phyloP scores from a whole-genome alignment of 2,329 filamentous ascomycete species.

The Blumeria graminis region DNA sequence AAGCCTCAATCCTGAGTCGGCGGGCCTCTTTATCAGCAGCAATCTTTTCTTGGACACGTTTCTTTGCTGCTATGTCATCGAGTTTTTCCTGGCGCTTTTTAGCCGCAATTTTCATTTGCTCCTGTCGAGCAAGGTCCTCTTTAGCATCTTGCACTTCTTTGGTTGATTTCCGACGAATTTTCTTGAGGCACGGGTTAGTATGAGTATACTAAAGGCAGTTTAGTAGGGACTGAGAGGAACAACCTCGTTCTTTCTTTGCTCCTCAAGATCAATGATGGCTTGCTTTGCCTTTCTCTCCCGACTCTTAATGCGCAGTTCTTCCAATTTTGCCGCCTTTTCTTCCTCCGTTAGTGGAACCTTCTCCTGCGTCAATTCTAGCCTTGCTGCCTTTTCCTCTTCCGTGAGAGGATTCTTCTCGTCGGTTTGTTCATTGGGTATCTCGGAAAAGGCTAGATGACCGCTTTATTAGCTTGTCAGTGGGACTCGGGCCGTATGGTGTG shows the following conservation, averaged over 20 bases:
- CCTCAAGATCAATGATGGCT: slow-evolving; percentile 50
- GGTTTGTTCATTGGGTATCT: too few relatives aligned
- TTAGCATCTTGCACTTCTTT: slow-evolving; percentile 74
- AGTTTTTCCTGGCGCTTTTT: slow-evolving; percentile 72
- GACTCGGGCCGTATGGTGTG: slow-evolving; percentile 1
- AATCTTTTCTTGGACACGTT: slow-evolving; percentile 76
- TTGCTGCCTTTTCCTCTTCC: too few relatives aligned
- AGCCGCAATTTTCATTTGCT: slow-evolving; percentile 76
- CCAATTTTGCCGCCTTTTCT: slow-evolving; percentile 61
- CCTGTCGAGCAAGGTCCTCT: slow-evolving; percentile 68
- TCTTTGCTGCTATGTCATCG: slow-evolving; percentile 66
- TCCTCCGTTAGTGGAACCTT: slow-evolving; percentile 77
- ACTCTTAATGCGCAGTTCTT: slow-evolving; percentile 48
- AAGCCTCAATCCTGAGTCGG: slow-evolving; percentile 58
- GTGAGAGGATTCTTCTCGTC: too few relatives aligned
- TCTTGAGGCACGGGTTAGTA: slow-evolving; percentile 16
- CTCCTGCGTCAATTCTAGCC: slow-evolving; percentile 56
- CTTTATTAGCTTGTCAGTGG: slow-evolving; percentile 17
- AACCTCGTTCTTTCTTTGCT: slow-evolving; percentile 69
- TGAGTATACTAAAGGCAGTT: not conserved
- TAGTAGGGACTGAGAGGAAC: slow-evolving; percentile 1
- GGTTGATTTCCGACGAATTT: slow-evolving; percentile 65
- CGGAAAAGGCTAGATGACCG: slow-evolving; percentile 72
- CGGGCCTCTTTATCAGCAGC: slow-evolving; percentile 84
- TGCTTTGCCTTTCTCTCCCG: slow-evolving; percentile 47